A percentile compares a stretch with the other conserved stretches of the same genome.
These are phyloP conservation scores for Jatropha curcas DNA, from an alignment of 345 rosid species.

Conservation along the genomic window DNA sequence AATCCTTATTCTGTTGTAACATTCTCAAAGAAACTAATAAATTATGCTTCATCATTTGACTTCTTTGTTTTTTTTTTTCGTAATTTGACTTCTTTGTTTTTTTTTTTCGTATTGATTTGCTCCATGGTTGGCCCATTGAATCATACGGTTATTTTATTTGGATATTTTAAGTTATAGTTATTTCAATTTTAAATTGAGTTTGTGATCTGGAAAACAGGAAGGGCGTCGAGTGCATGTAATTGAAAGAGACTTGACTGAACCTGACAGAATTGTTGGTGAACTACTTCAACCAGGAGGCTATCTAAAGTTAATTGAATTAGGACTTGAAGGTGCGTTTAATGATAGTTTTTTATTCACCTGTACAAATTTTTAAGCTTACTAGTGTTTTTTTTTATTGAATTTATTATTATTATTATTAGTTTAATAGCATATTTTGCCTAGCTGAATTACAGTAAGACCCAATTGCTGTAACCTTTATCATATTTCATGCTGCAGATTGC, in stretches of 20 bases:
- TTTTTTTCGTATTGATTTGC: neutral
- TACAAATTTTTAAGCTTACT: neutral
- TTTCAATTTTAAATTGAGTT: neutral
- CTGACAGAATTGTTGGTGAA: conserved; percentile 41
- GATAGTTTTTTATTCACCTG: neutral
- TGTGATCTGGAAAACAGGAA: conserved; percentile 21
- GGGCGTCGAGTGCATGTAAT: conserved; percentile 33
- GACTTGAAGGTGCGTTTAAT: conserved; percentile 29
- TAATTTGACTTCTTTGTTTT: neutral
- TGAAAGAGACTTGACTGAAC: conserved; percentile 40
- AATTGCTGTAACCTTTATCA: neutral
- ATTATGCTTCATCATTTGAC: neutral
- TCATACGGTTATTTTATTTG: neutral
- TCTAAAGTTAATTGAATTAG: conserved; percentile 33
- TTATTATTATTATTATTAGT: neutral
- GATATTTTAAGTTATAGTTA: neutral
- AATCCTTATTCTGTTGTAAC: neutral
- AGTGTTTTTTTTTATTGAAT: neutral
- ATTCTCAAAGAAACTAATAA: neutral
- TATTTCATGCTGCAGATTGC: conserved; percentile 20
- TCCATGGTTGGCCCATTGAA: neutral
- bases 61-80: neutral
- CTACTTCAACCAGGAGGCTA: conserved; percentile 39
- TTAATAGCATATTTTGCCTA: neutral
- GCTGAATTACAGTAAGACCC: neutral